These are phyloP conservation scores for Scedosporium boydii DNA, from an alignment of 2,329 filamentous ascomycete species.

Conservation along the genomic window DNA sequence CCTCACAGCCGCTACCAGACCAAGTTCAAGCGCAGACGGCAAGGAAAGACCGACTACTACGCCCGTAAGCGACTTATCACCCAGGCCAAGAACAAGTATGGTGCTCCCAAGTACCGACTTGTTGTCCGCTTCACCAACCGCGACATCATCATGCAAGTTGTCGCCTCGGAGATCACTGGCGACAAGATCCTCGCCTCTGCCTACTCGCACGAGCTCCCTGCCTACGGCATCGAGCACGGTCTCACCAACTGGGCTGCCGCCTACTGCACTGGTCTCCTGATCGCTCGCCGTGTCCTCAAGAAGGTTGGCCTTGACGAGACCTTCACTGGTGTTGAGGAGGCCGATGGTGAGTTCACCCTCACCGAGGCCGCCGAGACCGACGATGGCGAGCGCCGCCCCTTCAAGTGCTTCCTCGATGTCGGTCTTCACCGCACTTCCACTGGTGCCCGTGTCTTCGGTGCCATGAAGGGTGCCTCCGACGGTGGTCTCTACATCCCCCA, in stretches of 20 bases:
- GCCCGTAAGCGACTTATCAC: slow-evolving; percentile 98
- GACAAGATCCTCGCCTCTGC: slow-evolving; percentile 93
- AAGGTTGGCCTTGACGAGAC: slow-evolving; percentile 93
- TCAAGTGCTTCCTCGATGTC: slow-evolving; percentile 98
- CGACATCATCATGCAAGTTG: slow-evolving; percentile 97
- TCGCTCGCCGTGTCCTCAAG: slow-evolving; percentile 91
- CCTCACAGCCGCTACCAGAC: slow-evolving; percentile 84
- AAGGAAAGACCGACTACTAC: slow-evolving; percentile 99
- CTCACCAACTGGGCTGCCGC: slow-evolving; percentile 99
- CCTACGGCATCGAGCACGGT: slow-evolving; percentile 96
- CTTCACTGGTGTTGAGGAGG: slow-evolving; percentile 94
- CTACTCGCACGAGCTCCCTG: slow-evolving; percentile 95
- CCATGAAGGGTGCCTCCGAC: slow-evolving; percentile 99
- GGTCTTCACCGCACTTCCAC: slow-evolving; percentile 96
- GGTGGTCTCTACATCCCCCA: slow-evolving; percentile 95
- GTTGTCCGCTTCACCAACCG: slow-evolving; percentile 99
- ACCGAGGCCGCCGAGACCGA: slow-evolving; percentile 90
- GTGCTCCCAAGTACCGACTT: slow-evolving; percentile 98
- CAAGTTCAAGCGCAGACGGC: slow-evolving; percentile 96
- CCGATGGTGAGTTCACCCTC: slow-evolving; percentile 89
- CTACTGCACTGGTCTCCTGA: slow-evolving; percentile 91
- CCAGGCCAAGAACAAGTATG: slow-evolving; percentile 99
- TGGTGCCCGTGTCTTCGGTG: slow-evolving; percentile 96
- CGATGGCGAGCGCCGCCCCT: slow-evolving; percentile 89
- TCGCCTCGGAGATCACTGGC: slow-evolving; percentile 89